Base-by-base conservation (phyloP, 2,329 filamentous ascomycete species). In the Neoascochyta sp. region DNA sequence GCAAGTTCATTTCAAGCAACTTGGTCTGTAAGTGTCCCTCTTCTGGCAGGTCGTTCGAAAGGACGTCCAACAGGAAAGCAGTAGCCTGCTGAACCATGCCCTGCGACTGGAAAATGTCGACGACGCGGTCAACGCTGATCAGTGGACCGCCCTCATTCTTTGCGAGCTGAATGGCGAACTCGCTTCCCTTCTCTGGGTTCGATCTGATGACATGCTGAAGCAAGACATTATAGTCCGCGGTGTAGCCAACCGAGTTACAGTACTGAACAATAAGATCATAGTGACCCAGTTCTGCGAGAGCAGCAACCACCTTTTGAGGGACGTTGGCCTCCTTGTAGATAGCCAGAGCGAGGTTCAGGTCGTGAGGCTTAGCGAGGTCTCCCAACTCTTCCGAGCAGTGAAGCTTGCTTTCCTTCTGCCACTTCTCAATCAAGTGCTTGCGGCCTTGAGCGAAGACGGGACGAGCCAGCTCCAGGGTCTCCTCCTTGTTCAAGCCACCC, bases 31-130 rank as follows among this genome's bases (percentile, higher is more conserved):
- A 74, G 47, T 90, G 81, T 21, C 81, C 90, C 59, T 98, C 89
- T 64, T 98, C 92, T 1, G 88, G 88, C 52, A 82, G 83, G 69
- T 98, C 95, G 49, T 92, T 87, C 64, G 95, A 92, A 18, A 98
- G 76, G 3, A 89, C 90, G 66, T 98, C 92, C 15, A 98, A 77
- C 29, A 98, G 70, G 76, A 98, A 98, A n/a, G 90, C 89, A 3
- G 93, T 98, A 6, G 90, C 90, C 65, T 95, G 88, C 62, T 96
- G 93, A 27, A 96, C 78, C 88, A 96, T 92, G 54, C 88, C 89
- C 65, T 98, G 92, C 7, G 89, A 89, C 66, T 95, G 84, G 81
- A 98, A 98, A 37, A 98, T 88, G 63, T 98, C 92, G 27, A 95
- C 87, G 14, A 95, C 89, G 25, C 90, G 86, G 60, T 95, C 87